Evolutionary conservation across 2,329 filamentous ascomycete species (phyloP).

Genomic region (Fusarium armeniacum): DNA sequence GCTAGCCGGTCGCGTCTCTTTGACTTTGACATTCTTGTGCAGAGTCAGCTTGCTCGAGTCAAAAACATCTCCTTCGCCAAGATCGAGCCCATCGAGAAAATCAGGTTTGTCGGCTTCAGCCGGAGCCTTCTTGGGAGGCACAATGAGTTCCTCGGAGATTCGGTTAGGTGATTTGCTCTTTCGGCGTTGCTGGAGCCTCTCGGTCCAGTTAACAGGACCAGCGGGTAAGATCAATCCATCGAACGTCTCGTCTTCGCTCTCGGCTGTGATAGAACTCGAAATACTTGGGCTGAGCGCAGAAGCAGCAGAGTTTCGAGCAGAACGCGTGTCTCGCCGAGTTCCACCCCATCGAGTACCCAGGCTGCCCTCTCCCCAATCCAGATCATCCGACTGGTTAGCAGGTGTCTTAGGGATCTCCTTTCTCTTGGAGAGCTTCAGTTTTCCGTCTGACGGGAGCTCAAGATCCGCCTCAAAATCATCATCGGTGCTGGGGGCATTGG

Average conservation of each 20-base stretch:
- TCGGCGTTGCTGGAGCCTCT: conserved; percentile 80
- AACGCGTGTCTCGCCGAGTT: conserved; percentile 82
- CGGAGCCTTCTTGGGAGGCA: conserved; percentile 52
- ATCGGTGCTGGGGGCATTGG: conserved; percentile 56
- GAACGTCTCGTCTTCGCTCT: conserved; percentile 94
- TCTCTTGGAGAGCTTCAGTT: conserved; percentile 73
- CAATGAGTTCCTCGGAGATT: conserved; percentile 57
- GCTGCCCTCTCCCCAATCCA: conserved; percentile 95
- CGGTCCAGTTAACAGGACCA: conserved; percentile 85
- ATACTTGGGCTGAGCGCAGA: conserved; percentile 94
- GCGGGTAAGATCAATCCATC: conserved; percentile 89
- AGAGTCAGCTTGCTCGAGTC: conserved; percentile 84
- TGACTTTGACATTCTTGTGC: conserved; percentile 93
- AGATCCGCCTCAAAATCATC: conserved; percentile 82
- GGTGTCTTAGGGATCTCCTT: conserved; percentile 75
- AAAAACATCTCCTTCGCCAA: conserved; percentile 86
- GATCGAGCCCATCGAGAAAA: conserved; percentile 87
- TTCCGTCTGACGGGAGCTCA: conserved; percentile 76
- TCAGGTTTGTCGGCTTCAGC: conserved; percentile 74
- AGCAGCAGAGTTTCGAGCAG: conserved; percentile 85
- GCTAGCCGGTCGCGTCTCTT: conserved; percentile 76
- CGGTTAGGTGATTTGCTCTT: conserved; percentile 70
- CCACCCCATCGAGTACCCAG: conserved; percentile 91
- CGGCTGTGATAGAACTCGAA: conserved; percentile 88
- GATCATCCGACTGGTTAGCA: conserved; percentile 75